A percentile compares a stretch with the other conserved stretches of the same genome.
Evolutionary conservation across 495 filamentous ascomycete genomes (phyloP).

Genomic region (Tetracladium setigerum): DNA sequence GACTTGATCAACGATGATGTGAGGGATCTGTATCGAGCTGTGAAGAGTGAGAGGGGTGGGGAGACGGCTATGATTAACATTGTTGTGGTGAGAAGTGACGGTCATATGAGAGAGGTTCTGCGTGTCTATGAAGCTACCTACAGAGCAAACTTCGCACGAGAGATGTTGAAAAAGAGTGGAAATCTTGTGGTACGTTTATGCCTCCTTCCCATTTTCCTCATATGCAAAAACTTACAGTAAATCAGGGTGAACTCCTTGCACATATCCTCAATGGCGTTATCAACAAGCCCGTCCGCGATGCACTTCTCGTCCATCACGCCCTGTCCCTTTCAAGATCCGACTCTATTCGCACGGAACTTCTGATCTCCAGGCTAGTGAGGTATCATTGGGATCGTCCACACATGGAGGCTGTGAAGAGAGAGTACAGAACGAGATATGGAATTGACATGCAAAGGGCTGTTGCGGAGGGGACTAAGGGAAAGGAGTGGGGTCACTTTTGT

Average conservation of each 20-base stretch:
- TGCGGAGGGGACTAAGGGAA: conserved; percentile 36
- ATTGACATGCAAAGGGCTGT: conserved; percentile 58
- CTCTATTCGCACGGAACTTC: conserved; percentile 66
- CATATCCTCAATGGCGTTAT: conserved; percentile 96
- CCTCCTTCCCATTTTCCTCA: not conserved
- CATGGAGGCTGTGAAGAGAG: conserved; percentile 60
- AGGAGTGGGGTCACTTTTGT: conserved; percentile 45
- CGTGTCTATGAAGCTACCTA: conserved; percentile 61
- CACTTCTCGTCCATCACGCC: conserved; percentile 89
- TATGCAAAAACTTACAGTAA: not conserved
- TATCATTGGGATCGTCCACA: conserved; percentile 80
- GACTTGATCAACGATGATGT: conserved; percentile 65
- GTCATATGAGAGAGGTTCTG: conserved; percentile 74
- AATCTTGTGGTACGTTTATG: conserved; percentile 84
- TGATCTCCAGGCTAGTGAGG: conserved; percentile 72
- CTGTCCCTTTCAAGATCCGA: conserved; percentile 51
- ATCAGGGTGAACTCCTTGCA: conserved; percentile 87
- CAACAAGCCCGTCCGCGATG: conserved; percentile 90
- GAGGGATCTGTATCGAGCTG: conserved; percentile 56
- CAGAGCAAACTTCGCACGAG: conserved; percentile 72
- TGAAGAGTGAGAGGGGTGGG: conserved; percentile 69
- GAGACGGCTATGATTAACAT: conserved; percentile 88
- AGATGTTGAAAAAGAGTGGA: conserved; percentile 78
- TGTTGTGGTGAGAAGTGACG: conserved; percentile 69
- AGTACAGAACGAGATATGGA: conserved; percentile 66